Conservation (phyloP, 257 asterid species). For the Gentiana macrophylla region DNA sequence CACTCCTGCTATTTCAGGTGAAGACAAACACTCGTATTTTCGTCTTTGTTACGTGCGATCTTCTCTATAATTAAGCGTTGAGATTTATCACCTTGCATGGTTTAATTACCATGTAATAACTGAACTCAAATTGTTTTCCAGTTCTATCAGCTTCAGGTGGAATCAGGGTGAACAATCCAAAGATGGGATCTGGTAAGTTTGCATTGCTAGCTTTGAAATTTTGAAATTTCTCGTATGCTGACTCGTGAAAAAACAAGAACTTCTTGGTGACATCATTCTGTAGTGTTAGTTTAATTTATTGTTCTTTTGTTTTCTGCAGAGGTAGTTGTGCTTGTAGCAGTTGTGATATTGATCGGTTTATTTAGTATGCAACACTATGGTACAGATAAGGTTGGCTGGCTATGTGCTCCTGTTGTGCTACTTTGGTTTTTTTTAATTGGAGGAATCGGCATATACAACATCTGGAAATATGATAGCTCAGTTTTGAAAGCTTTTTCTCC, state of each 20-base stretch:
- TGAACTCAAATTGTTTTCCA: slow-evolving; percentile 18
- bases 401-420: slow-evolving; percentile 88
- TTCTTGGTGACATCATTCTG: not conserved
- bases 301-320: slow-evolving; percentile 30
- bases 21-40: slow-evolving; percentile 4
- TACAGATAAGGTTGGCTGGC: slow-evolving; percentile 95
- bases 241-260: too few species aligned
- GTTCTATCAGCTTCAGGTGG: slow-evolving; percentile 97
- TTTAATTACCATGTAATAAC: too few species aligned
- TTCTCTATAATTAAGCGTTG: too few species aligned
- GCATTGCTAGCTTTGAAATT: slow-evolving; percentile 1
- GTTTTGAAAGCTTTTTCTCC: slow-evolving; percentile 88
- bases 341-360: slow-evolving; percentile 70
- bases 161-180: slow-evolving; percentile 75
- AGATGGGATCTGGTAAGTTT: slow-evolving; percentile 69
- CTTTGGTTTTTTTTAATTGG: slow-evolving; percentile 93
- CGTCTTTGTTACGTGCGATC: not conserved
- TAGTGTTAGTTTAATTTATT: slow-evolving; percentile 6
- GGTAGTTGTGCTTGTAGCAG: slow-evolving; percentile 80
- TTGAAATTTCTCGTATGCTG: not conserved
- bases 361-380: slow-evolving; percentile 97
- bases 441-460: slow-evolving; percentile 81
- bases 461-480: slow-evolving; percentile 63
- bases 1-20: slow-evolving; percentile 97
- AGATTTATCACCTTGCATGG: too few species aligned